Conservation (phyloP, 1,284 basidiomycete species). For the Ceratobasidium sp. region DNA sequence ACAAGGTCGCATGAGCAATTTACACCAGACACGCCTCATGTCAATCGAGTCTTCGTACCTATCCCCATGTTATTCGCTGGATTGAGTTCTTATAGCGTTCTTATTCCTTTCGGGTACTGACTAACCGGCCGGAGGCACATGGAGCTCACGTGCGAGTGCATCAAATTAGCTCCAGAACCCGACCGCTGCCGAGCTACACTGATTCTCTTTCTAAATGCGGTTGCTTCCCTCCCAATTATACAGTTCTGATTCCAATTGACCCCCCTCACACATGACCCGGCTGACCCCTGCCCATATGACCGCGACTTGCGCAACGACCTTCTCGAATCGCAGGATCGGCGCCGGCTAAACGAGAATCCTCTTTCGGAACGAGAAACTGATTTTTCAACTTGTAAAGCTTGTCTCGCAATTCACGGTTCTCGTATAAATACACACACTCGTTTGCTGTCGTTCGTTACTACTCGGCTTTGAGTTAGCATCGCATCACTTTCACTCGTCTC, state of each 20-base stretch:
- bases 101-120: slow-evolving; percentile 7
- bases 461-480: background rate
- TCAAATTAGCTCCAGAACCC: slow-evolving; percentile 28
- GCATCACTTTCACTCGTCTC: background rate
- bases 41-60: background rate
- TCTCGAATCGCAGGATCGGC: slow-evolving; percentile 11
- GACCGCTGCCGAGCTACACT: too few relatives aligned
- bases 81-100: background rate
- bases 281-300: slow-evolving; percentile 27
- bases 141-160: slow-evolving; percentile 27
- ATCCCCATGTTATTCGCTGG: too few relatives aligned
- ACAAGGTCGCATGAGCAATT: slow-evolving; percentile 9
- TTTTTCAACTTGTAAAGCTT: slow-evolving; percentile 9
- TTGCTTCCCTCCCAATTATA: background rate
- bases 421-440: slow-evolving; percentile 17
- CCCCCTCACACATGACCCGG: slow-evolving; percentile 26
- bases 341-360: slow-evolving; percentile 1
- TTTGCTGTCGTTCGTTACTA: slow-evolving; percentile 18
- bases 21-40: background rate
- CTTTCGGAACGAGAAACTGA: background rate
- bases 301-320: slow-evolving; percentile 9
- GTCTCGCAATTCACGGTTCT: background rate
- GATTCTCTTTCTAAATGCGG: slow-evolving; percentile 2
- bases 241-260: slow-evolving; percentile 5
- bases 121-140: slow-evolving; percentile 27